Percentiles rank a stretch among this genome's conserved stretches.
These are phyloP conservation scores for Metschnikowia corniflorae DNA, from an alignment of 805 yeast genomes.

Conservation along the genomic window DNA sequence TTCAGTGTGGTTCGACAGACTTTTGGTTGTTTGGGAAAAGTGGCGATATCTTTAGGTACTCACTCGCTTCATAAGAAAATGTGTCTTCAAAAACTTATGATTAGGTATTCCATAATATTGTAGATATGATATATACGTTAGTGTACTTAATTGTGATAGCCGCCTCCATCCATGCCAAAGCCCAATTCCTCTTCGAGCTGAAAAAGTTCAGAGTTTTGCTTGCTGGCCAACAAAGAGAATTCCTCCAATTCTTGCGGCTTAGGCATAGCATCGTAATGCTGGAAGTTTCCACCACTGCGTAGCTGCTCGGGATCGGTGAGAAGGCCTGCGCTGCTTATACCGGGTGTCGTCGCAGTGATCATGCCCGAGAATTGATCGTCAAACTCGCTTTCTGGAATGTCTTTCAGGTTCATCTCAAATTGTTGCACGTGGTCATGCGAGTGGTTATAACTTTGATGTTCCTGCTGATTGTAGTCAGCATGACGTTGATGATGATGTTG, in stretches of 20 bases:
- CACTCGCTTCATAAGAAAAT: no score
- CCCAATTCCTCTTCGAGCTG: constrained; percentile 43
- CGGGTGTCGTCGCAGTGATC: constrained; percentile 12
- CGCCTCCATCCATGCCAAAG: constrained; percentile 41
- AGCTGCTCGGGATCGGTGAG: constrained; percentile 23
- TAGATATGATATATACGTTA: no score
- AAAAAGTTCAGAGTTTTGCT: constrained; percentile 28
- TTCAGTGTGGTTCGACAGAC: constrained; percentile 24
- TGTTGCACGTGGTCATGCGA: constrained; percentile 2
- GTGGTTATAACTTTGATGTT: constrained; percentile 5
- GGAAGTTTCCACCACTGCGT: constrained; percentile 20
- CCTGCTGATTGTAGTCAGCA: constrained; percentile 1
- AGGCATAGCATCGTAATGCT: constrained; percentile 36
- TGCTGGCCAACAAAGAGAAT: constrained; percentile 23
- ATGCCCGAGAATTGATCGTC: constrained; percentile 13
- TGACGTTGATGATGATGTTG: constrained; percentile 15
- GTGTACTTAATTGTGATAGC: constrained; percentile 6
- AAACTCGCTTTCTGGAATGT: constrained; percentile 2
- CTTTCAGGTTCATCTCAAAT: constrained; percentile 4
- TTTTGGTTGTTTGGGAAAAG: constrained; percentile 39
- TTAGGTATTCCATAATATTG: no score
- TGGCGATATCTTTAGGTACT: constrained; percentile 39
- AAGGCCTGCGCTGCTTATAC: constrained; percentile 20
- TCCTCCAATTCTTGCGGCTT: constrained; percentile 44
- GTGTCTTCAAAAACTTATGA: no score